Base-by-base conservation (phyloP, 345 rosid genomes). In the Streptanthus diversifolius region DNA sequence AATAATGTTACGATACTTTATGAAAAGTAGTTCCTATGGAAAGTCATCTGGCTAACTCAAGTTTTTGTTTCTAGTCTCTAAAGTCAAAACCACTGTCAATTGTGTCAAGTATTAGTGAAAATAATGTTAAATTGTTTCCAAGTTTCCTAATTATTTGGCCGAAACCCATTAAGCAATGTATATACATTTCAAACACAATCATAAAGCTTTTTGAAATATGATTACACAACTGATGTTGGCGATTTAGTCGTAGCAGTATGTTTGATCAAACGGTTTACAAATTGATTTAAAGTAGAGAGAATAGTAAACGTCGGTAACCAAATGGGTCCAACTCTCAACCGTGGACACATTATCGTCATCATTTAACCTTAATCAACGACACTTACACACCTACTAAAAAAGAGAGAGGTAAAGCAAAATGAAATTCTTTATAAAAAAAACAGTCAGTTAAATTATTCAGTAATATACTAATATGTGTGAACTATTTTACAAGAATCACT, bases 281-380 rank as follows among this genome's bases (percentile, higher is more conserved):
- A 39, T 37, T 57, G 19, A 14, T 18, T 39, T 9, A 36, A 66
- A 48, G 60, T 57, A 5, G 49, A 44, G 58, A 53, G 58, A 53
- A 75, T 52, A 68, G 74, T 59, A 75, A 67, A 67, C 79, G 79
- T 75, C 79, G 79, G 79, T 68, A 32, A 68, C 53, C 19, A 68
- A 11, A 68, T 75, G 73, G 73, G 79, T 5, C 68, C 79, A 51
- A 8, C 39, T 60, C 57, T 39, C 73, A 60, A 47, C 55, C 79
- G 79, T 75, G 73, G 14, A 70, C 41, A 41, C 74, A 68, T 68
- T 7, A 49, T 49, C 40, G 45, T 59, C 62, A 66, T 74, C 17
- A 60, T 67, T 66, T 37, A 49, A 30, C 62, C 63, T 53, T 52
- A 75, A 68, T 60, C 68, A 75, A 75, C 74, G 56, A 75, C 40